Evolutionary conservation across 768 basidiomycete species (phyloP).

Genomic region (Xerocomellus chrysenteron): DNA sequence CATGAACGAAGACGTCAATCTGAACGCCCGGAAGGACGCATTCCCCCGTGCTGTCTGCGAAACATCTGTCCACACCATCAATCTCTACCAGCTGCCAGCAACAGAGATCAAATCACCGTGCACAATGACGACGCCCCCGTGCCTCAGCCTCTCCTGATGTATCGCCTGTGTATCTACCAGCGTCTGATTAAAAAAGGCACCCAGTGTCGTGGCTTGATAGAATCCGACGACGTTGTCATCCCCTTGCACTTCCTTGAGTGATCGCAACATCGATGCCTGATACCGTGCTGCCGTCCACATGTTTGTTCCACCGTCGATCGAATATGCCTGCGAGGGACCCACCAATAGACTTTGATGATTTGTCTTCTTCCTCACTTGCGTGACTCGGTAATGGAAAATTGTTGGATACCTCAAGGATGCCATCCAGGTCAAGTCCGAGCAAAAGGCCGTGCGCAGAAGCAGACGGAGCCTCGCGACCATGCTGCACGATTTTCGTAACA

Average conservation of each 20-base stretch:
- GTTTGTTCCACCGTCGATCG: background rate
- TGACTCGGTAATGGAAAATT: conserved; percentile 82
- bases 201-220: conserved; percentile 86
- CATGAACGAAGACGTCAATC: conserved; percentile 75
- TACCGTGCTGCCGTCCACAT: conserved; percentile 59
- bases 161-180: conserved; percentile 81
- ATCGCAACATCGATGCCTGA: conserved; percentile 80
- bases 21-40: conserved; percentile 86
- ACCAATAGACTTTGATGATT: conserved; percentile 75
- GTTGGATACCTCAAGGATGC: conserved; percentile 86
- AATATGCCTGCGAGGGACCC: conserved; percentile 27
- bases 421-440: conserved; percentile 90
- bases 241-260: conserved; percentile 85
- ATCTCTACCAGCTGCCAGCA: background rate
- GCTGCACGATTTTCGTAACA: conserved; percentile 91
- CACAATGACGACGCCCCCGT: conserved; percentile 82
- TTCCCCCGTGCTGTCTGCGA: conserved; percentile 80
- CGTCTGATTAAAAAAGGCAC: conserved; percentile 81
- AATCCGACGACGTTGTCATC: conserved; percentile 93
- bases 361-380: conserved; percentile 75
- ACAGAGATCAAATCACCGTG: conserved; percentile 57
- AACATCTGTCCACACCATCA: conserved; percentile 51
- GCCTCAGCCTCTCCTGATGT: conserved; percentile 81
- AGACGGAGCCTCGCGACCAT: conserved; percentile 74
- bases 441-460: conserved; percentile 81